Conservation (phyloP, 169 alveolate genomes). For the Plasmodium adleri region DNA sequence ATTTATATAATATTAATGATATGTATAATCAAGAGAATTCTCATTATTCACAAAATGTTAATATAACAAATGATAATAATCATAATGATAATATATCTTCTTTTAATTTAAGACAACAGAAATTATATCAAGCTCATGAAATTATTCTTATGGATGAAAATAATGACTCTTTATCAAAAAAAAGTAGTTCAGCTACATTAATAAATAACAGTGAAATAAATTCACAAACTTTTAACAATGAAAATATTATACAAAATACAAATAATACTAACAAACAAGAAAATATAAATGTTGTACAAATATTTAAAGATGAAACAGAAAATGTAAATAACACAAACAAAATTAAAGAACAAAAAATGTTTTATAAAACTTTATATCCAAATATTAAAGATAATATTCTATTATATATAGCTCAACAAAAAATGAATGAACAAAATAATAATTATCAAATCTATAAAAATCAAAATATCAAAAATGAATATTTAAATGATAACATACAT, state of each 20-base stretch:
- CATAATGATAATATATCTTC: too few relatives aligned
- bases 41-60: too few relatives aligned
- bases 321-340: not conserved
- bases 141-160: too few relatives aligned
- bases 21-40: too few relatives aligned
- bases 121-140: too few relatives aligned
- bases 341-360: not conserved
- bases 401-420: slow-evolving; percentile 51
- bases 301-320: slow-evolving; percentile 20
- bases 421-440: slow-evolving; percentile 17
- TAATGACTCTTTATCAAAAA: too few relatives aligned
- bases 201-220: not conserved
- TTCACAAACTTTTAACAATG: not conserved
- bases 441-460: not conserved
- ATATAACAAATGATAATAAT: too few relatives aligned
- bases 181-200: not conserved
- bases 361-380: slow-evolving; percentile 47
- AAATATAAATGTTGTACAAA: slow-evolving; percentile 11
- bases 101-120: too few relatives aligned
- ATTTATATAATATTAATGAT: too few relatives aligned
- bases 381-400: slow-evolving; percentile 43
- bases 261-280: not conserved
- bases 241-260: not conserved
- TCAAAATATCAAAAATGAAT: not conserved
- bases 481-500: too few relatives aligned